A percentile compares a stretch with the other conserved stretches of the same genome.
Conservation (phyloP, 306 rosid species). For the Dryas drummondii region DNA sequence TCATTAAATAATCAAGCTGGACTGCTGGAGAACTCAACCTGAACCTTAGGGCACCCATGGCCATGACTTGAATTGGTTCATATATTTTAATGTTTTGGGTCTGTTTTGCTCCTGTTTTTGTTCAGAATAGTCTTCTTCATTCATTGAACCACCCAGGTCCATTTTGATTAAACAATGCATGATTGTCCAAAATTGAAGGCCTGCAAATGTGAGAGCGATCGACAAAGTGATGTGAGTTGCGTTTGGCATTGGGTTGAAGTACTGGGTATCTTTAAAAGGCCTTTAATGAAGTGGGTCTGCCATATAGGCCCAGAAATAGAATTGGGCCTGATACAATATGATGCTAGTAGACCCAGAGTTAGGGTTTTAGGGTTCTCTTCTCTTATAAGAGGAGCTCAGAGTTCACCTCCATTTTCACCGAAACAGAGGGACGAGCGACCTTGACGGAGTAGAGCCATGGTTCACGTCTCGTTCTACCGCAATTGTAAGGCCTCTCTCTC, state of each 20-base stretch:
- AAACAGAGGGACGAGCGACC: not conserved
- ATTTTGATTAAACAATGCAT: not conserved
- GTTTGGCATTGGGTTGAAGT: no score
- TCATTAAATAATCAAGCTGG: no score
- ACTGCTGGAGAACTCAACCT: no score
- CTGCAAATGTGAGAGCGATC: not conserved
- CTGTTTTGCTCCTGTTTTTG: not conserved
- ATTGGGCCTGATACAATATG: not conserved
- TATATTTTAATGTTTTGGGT: not conserved
- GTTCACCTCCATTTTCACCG: not conserved
- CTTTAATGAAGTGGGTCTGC: not conserved
- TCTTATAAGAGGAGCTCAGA: not conserved
- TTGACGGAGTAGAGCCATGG: slow-evolving; percentile 40
- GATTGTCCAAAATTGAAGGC: not conserved
- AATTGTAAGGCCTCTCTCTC: slow-evolving; percentile 39
- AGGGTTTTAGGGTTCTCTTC: slow-evolving; percentile 37
- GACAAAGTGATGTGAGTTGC: not conserved
- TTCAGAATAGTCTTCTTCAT: not conserved
- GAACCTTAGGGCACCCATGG: no score
- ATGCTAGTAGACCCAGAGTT: not conserved
- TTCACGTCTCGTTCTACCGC: slow-evolving; percentile 54
- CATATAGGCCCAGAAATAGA: not conserved
- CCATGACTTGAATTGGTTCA: no score
- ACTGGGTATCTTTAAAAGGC: no score
- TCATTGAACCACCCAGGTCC: not conserved